A percentile compares a stretch with the other conserved stretches of the same genome.
Evolutionary conservation across 1,284 basidiomycete genomes (phyloP).

Genomic region (Cryptococcus sp.): DNA sequence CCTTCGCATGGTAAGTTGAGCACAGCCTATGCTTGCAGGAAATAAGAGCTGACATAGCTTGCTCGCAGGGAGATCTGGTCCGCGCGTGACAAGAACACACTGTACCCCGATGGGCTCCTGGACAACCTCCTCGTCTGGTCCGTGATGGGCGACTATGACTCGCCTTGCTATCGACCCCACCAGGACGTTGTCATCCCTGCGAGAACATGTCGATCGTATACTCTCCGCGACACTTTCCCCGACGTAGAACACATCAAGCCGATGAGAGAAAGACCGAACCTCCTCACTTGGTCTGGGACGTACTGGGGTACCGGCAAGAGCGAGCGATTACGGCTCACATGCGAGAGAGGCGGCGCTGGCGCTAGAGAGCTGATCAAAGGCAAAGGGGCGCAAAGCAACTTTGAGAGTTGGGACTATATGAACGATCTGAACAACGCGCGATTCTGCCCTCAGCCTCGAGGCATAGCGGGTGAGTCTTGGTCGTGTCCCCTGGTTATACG

Average conservation of each 20-base stretch:
- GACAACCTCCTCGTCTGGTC: conserved; percentile 47
- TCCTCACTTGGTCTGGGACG: conserved; percentile 51
- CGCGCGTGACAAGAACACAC: conserved; percentile 29
- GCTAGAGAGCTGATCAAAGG: conserved; percentile 44
- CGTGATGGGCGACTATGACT: conserved; percentile 53
- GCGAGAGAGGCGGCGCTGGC: conserved; percentile 46
- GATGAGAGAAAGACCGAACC: conserved; percentile 36
- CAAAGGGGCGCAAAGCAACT: conserved; percentile 42
- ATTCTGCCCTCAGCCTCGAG: conserved; percentile 56
- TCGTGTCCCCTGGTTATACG: not conserved
- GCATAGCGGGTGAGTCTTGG: conserved; percentile 45
- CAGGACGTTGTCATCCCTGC: conserved; percentile 54
- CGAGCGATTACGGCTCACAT: conserved; percentile 47
- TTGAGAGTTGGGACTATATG: conserved; percentile 51
- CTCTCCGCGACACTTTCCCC: conserved; percentile 41
- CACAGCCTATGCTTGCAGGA: not conserved
- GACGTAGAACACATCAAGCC: conserved; percentile 39
- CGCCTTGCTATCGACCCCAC: conserved; percentile 50
- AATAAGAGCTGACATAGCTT: not conserved
- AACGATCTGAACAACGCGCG: conserved; percentile 50
- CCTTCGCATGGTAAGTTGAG: conserved; percentile 49
- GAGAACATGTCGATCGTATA: conserved; percentile 41
- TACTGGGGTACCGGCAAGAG: conserved; percentile 54
- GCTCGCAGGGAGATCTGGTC: conserved; percentile 47
- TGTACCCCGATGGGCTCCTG: conserved; percentile 48